Percentiles rank a stretch among this genome's conserved stretches.
Evolutionary conservation across 108 stramenopile genomes (phyloP).

Genomic region (Pelagomonas calceolata): DNA sequence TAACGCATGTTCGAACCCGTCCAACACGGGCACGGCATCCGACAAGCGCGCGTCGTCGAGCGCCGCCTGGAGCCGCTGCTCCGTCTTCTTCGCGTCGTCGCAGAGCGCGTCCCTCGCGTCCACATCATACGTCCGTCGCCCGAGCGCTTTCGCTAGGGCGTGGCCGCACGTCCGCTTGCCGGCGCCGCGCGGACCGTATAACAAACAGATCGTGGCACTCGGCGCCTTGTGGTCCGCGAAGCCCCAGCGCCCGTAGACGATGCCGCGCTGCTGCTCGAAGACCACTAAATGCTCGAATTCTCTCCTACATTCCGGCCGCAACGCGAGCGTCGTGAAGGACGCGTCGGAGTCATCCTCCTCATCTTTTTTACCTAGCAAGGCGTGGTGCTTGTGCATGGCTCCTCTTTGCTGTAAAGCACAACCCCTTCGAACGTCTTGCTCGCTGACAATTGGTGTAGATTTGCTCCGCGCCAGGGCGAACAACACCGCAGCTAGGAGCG

Average conservation of each 20-base stretch:
- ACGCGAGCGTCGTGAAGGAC: not conserved
- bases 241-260: not conserved
- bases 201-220: not conserved
- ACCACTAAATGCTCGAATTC: not conserved
- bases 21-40: slow-evolving; percentile 10
- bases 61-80: too few relatives aligned
- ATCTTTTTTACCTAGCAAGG: not conserved
- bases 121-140: too few relatives aligned
- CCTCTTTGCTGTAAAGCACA: slow-evolving; percentile 11
- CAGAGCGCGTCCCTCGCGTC: too few relatives aligned
- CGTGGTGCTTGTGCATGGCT: not conserved
- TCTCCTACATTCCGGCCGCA: too few relatives aligned
- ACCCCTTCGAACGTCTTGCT: slow-evolving; percentile 1
- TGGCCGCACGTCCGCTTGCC: not conserved
- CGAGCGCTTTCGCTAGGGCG: not conserved
- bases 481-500: slow-evolving; percentile 8
- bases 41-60: slow-evolving; percentile 7
- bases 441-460: not conserved
- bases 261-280: not conserved
- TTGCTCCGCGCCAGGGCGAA: slow-evolving; percentile 2
- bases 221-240: too few relatives aligned
- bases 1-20: slow-evolving; percentile 17
- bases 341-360: not conserved
- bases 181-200: not conserved
- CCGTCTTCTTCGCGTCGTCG: too few relatives aligned